Conservation (phyloP, 2,329 filamentous ascomycete genomes). For the Saccharata proteae region DNA sequence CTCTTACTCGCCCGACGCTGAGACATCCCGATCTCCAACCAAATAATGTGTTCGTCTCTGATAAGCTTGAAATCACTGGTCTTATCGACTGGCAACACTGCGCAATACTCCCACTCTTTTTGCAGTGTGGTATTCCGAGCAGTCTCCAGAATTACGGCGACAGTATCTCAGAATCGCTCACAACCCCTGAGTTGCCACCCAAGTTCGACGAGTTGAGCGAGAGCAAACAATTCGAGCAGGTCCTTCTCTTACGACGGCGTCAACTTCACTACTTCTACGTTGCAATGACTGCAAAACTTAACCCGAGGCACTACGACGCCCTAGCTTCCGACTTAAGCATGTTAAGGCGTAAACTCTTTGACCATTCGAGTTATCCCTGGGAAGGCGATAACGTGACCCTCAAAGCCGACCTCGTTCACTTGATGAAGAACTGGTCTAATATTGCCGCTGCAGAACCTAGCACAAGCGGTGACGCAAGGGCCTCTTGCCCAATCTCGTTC, state of each 20-base stretch:
- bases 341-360: conserved; percentile 14
- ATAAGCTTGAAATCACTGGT: conserved; percentile 20
- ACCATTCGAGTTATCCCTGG: conserved; percentile 17
- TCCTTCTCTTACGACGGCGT: conserved; percentile 16
- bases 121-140: conserved; percentile 26
- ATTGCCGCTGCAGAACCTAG: conserved; percentile 6
- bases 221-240: conserved; percentile 10
- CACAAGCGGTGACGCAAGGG: conserved; percentile 7
- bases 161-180: conserved; percentile 13
- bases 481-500: conserved; percentile 12
- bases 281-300: conserved; percentile 15
- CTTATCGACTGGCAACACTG: conserved; percentile 33
- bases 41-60: conserved; percentile 22
- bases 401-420: conserved; percentile 15
- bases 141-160: conserved; percentile 30
- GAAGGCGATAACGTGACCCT: conserved; percentile 17
- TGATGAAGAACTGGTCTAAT: conserved; percentile 13
- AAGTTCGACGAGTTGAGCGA: conserved; percentile 12
- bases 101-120: conserved; percentile 24
- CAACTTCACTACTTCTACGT: conserved; percentile 21
- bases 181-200: conserved; percentile 12
- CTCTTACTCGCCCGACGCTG: no score
- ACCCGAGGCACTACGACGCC: conserved; percentile 16
- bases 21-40: conserved; percentile 25
- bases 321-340: conserved; percentile 14